Evolutionary conservation across 1,284 basidiomycete species (phyloP), one percentile per base, ranked within the genome.

Genomic region (Rhodotorula sp.): DNA sequence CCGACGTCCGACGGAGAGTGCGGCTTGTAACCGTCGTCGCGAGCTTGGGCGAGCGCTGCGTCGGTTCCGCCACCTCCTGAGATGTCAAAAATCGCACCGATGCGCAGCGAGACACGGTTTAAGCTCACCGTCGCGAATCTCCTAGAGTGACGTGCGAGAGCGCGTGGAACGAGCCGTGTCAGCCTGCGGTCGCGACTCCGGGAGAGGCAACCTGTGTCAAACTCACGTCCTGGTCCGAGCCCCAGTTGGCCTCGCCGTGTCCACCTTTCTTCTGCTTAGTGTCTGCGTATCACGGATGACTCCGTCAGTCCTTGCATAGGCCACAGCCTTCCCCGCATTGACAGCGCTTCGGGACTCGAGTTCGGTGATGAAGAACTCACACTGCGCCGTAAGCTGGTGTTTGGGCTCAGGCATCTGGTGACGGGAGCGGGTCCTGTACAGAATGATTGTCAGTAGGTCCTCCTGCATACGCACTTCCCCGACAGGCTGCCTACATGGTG

Each of bases 1-100:
- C 62, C 62, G 12, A 62, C 51, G n/a, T 62, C 62, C 12, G 62
- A 53, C 12, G 62, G 53, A 42, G 62, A 62, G 53, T 62, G 62
- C 26, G 62, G 54, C 42, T 45, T 44, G 42, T 20, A 55, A 42
- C 26, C 53, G 26, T 55, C 29, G 51, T 53, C 54, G 53, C 42
- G 62, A 24, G 62, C 62, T 53, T 55, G 62, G 7, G 62, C 62
- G 53, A 62, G 54, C 20, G 51, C 62, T 62, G 51, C 53, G 62
- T 2, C 18, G 1, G 48, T 42, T 42, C 37, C 37, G 10, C 37
- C 37, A 42, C 37, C 37, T 0, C 24, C 3, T 4, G 0, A 45
- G 51, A 6, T 5, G 53, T 29, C 12, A 54, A 33, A 44, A 7
- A 18, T 48, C 14, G 6, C 1, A 24, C 0, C 60, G 29, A 7